phyloP scores from a whole-genome alignment of 1,284 basidiomycete genomes.

The Boletellus deceptivus region DNA sequence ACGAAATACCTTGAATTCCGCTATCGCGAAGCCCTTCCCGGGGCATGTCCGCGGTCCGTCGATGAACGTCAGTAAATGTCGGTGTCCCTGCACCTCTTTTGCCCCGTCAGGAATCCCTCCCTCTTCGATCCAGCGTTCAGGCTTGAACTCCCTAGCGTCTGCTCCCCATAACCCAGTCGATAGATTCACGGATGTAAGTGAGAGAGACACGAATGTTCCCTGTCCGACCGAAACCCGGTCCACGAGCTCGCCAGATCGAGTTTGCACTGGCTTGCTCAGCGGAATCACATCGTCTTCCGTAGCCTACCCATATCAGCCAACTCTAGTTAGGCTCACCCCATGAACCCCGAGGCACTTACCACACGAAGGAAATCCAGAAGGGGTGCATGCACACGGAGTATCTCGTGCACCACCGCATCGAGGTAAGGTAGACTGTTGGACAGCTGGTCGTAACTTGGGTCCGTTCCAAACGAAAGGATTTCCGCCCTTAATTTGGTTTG shows the following conservation, averaged over 20 bases:
- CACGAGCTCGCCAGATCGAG: constrained; percentile 37
- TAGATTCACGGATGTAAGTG: constrained; percentile 30
- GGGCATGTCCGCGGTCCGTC: constrained; percentile 34
- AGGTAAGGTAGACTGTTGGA: constrained; percentile 26
- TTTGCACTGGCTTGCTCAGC: constrained; percentile 41
- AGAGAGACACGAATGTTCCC: constrained; percentile 42
- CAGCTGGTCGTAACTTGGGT: constrained; percentile 30
- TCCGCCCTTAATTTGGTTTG: constrained; percentile 31
- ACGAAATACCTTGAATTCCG: constrained; percentile 31
- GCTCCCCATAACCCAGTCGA: constrained; percentile 48
- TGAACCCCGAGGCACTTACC: constrained; percentile 23
- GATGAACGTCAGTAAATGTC: constrained; percentile 29
- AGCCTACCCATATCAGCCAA: constrained; percentile 31
- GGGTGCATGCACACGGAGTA: constrained; percentile 20
- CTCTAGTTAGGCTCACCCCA: no score
- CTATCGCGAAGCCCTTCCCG: constrained; percentile 32
- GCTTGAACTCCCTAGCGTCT: constrained; percentile 39
- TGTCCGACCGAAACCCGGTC: constrained; percentile 44
- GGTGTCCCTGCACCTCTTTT: constrained; percentile 25
- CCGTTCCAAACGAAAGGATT: constrained; percentile 21
- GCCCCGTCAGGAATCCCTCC: constrained; percentile 19
- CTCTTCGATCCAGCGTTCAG: constrained; percentile 40
- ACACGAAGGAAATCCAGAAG: constrained; percentile 40
- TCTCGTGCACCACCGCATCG: constrained; percentile 30
- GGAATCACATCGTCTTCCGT: constrained; percentile 55